These are phyloP conservation scores for Botrytis paeoniae DNA, from an alignment of 2,329 filamentous ascomycete species.

Conservation along the genomic window DNA sequence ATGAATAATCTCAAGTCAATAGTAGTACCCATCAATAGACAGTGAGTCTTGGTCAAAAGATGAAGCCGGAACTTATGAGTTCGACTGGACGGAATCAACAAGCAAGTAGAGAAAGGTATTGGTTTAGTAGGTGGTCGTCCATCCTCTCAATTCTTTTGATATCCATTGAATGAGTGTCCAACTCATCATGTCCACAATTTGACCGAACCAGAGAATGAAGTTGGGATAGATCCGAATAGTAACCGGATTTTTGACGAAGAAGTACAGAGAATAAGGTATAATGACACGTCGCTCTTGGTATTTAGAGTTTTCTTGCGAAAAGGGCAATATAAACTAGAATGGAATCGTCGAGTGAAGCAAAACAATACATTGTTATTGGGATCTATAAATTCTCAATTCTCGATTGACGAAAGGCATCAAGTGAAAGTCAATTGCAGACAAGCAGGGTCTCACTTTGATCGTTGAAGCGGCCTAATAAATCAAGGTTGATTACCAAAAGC, in stretches of 20 bases:
- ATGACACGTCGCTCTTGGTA: background rate
- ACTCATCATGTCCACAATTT: slow-evolving; percentile 7
- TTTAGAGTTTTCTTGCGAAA: background rate
- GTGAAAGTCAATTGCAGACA: background rate
- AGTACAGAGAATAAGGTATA: background rate
- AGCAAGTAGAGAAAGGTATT: background rate
- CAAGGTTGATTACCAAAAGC: background rate
- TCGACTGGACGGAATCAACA: background rate
- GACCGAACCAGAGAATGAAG: background rate
- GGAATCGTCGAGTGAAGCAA: background rate
- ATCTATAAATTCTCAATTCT: background rate
- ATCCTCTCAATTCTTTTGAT: background rate
- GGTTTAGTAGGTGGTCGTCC: background rate
- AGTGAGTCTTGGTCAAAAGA: background rate
- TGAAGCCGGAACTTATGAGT: background rate
- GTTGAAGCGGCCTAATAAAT: background rate
- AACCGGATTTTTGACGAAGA: background rate
- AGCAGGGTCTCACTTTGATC: background rate
- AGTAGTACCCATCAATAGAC: background rate
- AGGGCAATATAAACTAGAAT: background rate
- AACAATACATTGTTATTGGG: background rate
- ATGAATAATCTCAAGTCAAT: background rate
- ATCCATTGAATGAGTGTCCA: background rate
- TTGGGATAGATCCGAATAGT: background rate
- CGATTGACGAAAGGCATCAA: background rate